Conservation (phyloP, 148 eudicot species). For the Pouteria glomerata region DNA sequence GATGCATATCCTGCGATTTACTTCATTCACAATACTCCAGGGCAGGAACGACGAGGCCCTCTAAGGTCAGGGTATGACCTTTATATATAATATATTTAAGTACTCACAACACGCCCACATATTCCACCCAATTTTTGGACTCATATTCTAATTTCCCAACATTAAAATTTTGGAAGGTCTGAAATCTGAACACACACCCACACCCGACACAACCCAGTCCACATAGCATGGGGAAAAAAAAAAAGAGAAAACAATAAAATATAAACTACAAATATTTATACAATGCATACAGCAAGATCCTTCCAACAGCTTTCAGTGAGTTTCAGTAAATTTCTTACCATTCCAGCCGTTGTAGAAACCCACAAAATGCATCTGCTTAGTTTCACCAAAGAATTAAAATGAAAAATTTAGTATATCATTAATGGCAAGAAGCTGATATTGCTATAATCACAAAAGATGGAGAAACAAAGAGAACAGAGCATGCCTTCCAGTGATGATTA, state of each 20-base stretch:
- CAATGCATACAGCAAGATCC: neutral
- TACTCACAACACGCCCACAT: too few species aligned
- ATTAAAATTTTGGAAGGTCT: too few species aligned
- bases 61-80: too few species aligned
- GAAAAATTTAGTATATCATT: neutral
- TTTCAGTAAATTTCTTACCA: conserved; percentile 30
- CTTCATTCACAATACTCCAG: too few species aligned
- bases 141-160: neutral
- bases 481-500: conserved; percentile 50
- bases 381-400: conserved; percentile 5
- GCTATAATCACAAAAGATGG: neutral
- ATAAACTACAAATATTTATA: neutral
- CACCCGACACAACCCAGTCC: neutral
- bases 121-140: too few species aligned
- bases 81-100: conserved; percentile 26
- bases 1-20: too few species aligned
- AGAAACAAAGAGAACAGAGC: conserved; percentile 9
- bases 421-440: too few species aligned
- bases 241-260: too few species aligned
- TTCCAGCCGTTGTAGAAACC: conserved; percentile 68
- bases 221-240: neutral
- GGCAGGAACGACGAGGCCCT: too few species aligned
- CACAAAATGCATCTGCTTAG: conserved; percentile 52
- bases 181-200: too few species aligned
- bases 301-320: neutral